A percentile compares a stretch with the other conserved stretches of the same genome.
Conservation (phyloP, 192 early-diverging fungal species). For the Coemansia sp. region DNA sequence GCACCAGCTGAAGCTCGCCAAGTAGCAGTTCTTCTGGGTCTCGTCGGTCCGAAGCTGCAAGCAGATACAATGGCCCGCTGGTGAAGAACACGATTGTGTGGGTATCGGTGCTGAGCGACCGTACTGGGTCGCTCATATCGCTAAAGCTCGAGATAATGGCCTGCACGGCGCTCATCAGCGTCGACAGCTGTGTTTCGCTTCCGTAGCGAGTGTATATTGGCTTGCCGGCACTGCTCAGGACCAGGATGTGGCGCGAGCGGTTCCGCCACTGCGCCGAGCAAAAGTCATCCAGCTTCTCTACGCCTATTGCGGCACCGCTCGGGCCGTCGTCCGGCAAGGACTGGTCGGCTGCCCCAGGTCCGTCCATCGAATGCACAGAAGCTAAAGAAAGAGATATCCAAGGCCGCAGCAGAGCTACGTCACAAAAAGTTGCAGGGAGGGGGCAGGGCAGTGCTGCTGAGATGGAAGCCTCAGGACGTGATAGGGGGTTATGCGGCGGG, state of each 20-base stretch:
- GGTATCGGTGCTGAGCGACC: constrained; percentile 54
- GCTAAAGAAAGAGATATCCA: no score
- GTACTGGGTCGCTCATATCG: constrained; percentile 72
- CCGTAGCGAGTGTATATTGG: constrained; percentile 93
- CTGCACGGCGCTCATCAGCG: constrained; percentile 85
- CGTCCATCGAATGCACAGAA: no score
- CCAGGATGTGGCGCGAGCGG: constrained; percentile 79
- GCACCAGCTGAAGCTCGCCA: constrained; percentile 69
- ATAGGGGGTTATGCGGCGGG: no score
- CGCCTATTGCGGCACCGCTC: constrained; percentile 1
- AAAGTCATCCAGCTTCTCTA: constrained; percentile 41
- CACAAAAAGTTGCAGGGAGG: no score
- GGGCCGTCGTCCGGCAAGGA: no score
- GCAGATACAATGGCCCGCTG: constrained; percentile 75
- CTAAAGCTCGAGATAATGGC: constrained; percentile 82
- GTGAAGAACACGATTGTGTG: constrained; percentile 80
- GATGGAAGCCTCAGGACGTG: no score
- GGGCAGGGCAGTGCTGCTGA: no score
- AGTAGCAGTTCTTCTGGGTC: constrained; percentile 75
- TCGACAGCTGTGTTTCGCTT: constrained; percentile 79
- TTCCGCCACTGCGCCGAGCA: constrained; percentile 30
- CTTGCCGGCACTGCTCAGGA: constrained; percentile 90
- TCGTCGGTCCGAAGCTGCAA: constrained; percentile 71
- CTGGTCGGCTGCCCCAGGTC: no score
- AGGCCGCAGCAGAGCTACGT: no score